Conservation (phyloP, 345 rosid species). For the Anacardium occidentale region DNA sequence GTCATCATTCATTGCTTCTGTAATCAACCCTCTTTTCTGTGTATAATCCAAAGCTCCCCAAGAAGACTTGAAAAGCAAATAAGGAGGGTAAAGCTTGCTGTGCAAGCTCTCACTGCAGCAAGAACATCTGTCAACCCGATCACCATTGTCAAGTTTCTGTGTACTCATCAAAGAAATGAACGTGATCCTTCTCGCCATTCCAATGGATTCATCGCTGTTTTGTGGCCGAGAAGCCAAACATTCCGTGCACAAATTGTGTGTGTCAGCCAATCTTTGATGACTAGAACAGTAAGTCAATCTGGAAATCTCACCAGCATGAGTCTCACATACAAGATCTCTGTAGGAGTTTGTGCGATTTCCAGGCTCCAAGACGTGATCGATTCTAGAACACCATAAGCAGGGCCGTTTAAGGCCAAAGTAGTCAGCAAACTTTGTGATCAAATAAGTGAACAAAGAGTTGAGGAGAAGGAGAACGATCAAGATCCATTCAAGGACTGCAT, state of each 20-base stretch:
- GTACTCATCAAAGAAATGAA: constrained; percentile 37
- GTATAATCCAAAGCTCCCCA: constrained; percentile 51
- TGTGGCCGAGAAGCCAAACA: constrained; percentile 45
- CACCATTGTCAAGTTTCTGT: constrained; percentile 33
- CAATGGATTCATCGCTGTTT: constrained; percentile 24
- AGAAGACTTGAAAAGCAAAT: constrained; percentile 56
- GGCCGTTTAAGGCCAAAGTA: constrained; percentile 81
- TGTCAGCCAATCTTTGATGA: constrained; percentile 60
- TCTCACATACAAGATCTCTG: constrained; percentile 54
- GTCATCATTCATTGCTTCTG: constrained; percentile 43
- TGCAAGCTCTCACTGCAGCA: constrained; percentile 60
- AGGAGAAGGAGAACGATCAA: constrained; percentile 72
- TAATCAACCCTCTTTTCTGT: constrained; percentile 40
- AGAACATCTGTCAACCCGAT: constrained; percentile 39
- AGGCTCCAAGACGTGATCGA: constrained; percentile 62
- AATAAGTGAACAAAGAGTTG: constrained; percentile 65
- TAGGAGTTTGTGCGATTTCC: constrained; percentile 31
- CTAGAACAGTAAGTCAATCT: constrained; percentile 53
- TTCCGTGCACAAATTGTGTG: constrained; percentile 53
- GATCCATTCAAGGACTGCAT: constrained; percentile 89
- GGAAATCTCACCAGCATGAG: constrained; percentile 70
- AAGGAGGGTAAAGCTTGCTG: constrained; percentile 39
- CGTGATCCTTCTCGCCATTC: constrained; percentile 24
- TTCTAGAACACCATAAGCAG: constrained; percentile 68
- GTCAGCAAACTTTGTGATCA: constrained; percentile 60